A percentile compares a stretch with the other conserved stretches of the same genome.
These are phyloP conservation scores for Tricholoma sp. DNA, from an alignment of 768 basidiomycete species.

Conservation along the genomic window DNA sequence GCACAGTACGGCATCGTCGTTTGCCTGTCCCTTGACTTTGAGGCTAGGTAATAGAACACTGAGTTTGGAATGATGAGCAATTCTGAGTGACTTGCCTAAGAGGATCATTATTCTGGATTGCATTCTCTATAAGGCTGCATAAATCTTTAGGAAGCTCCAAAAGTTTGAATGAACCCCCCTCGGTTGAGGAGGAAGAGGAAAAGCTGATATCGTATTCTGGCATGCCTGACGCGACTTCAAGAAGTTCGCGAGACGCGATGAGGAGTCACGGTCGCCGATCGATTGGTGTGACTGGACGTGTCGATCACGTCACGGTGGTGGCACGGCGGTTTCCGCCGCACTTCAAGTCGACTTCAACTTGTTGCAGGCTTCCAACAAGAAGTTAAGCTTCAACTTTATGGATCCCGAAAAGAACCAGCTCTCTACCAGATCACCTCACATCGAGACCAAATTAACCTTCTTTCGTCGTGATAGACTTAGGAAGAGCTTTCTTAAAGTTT, in stretches of 20 bases:
- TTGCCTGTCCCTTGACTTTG: conserved; percentile 72
- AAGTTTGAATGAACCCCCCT: conserved; percentile 57
- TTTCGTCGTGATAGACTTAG: conserved; percentile 1
- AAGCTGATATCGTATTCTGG: conserved; percentile 47
- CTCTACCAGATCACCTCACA: conserved; percentile 8
- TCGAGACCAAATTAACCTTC: conserved; percentile 1
- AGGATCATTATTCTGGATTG: conserved; percentile 28
- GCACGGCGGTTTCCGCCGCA: no score
- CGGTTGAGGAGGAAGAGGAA: conserved; percentile 40
- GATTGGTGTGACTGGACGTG: not conserved
- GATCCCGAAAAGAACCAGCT: conserved; percentile 9
- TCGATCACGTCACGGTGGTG: not conserved
- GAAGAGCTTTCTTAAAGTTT: conserved; percentile 7
- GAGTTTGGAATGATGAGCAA: conserved; percentile 9
- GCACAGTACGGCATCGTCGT: conserved; percentile 89
- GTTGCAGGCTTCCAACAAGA: no score
- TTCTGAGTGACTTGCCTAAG: conserved; percentile 22
- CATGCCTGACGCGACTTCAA: conserved; percentile 26
- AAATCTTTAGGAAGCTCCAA: conserved; percentile 73
- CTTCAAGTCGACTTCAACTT: no score
- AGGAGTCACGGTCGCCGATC: no score
- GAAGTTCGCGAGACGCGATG: not conserved
- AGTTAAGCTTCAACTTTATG: not conserved
- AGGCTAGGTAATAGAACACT: conserved; percentile 36
- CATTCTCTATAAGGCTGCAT: conserved; percentile 53